A percentile compares a stretch with the other conserved stretches of the same genome.
Conservation (phyloP, 2,329 filamentous ascomycete genomes). For the Gaeumannomyces tritici region DNA sequence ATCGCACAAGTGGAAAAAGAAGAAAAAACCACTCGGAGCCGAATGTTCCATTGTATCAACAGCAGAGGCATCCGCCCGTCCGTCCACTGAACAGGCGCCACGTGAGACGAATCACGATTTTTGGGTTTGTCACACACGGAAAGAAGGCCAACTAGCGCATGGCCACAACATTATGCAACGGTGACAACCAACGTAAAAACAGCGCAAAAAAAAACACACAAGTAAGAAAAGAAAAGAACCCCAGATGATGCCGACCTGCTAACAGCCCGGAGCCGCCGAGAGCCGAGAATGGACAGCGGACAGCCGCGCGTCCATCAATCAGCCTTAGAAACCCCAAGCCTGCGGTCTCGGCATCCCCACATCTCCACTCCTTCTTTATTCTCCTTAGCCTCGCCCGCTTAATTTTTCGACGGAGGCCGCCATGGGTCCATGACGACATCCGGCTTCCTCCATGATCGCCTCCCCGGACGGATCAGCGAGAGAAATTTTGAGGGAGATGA, state of each 20-base stretch:
- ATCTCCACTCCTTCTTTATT: background rate
- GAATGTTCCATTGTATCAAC: background rate
- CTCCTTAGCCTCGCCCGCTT: too few relatives aligned
- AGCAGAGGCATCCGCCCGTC: background rate
- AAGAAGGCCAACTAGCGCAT: background rate
- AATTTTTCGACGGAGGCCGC: background rate
- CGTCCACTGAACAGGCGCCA: background rate
- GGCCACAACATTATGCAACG: background rate
- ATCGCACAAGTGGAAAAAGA: too few relatives aligned
- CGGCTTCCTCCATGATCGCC: background rate
- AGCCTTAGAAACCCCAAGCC: background rate
- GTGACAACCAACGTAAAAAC: background rate
- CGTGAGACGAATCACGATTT: background rate
- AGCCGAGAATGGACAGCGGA: background rate
- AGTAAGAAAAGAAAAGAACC: too few relatives aligned
- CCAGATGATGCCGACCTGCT: too few relatives aligned
- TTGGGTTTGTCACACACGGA: background rate
- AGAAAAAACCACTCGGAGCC: too few relatives aligned
- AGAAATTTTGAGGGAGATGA: background rate
- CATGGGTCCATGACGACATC: background rate
- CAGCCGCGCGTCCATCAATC: background rate
- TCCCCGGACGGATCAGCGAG: background rate
- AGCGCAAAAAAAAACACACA: background rate
- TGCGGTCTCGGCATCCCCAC: background rate
- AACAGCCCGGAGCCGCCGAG: background rate